Evolutionary conservation across 1,284 basidiomycete species (phyloP).

Genomic region (Malassezia globosa): DNA sequence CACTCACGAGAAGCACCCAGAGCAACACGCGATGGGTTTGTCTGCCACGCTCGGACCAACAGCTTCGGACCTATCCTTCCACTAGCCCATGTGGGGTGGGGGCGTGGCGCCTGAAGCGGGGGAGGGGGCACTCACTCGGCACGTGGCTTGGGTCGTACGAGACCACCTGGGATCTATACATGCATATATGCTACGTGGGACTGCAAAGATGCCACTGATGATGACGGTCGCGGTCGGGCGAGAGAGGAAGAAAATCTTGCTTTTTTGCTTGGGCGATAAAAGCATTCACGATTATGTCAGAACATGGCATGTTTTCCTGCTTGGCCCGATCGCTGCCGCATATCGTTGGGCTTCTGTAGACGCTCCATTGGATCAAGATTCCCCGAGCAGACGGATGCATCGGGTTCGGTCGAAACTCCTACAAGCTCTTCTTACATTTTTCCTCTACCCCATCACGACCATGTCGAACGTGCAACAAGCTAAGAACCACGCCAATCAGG

Average conservation of each 20-base stretch:
- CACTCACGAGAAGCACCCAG: too few species aligned
- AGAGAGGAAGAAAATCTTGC: too few species aligned
- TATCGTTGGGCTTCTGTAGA: neutral
- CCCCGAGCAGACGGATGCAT: neutral
- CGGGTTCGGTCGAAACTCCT: neutral
- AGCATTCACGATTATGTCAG: neutral
- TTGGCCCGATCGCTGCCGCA: neutral
- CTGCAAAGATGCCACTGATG: too few species aligned
- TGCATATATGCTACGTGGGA: too few species aligned
- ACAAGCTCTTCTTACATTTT: neutral
- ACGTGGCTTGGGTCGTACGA: too few species aligned
- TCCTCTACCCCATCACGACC: neutral
- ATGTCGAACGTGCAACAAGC: conserved; percentile 10
- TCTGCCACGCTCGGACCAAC: conserved; percentile 13
- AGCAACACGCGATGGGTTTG: too few species aligned
- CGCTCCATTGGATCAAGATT: neutral
- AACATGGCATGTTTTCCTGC: neutral
- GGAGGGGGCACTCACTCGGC: too few species aligned
- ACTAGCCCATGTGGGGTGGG: neutral
- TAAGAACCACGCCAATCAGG: conserved; percentile 19
- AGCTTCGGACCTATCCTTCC: neutral
- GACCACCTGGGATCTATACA: too few species aligned
- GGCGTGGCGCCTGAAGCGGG: neutral
- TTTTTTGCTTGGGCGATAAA: too few species aligned
- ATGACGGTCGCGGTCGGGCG: too few species aligned